Base-by-base conservation (phyloP, 2,329 filamentous ascomycete genomes). In the Epicoccum nigrum region DNA sequence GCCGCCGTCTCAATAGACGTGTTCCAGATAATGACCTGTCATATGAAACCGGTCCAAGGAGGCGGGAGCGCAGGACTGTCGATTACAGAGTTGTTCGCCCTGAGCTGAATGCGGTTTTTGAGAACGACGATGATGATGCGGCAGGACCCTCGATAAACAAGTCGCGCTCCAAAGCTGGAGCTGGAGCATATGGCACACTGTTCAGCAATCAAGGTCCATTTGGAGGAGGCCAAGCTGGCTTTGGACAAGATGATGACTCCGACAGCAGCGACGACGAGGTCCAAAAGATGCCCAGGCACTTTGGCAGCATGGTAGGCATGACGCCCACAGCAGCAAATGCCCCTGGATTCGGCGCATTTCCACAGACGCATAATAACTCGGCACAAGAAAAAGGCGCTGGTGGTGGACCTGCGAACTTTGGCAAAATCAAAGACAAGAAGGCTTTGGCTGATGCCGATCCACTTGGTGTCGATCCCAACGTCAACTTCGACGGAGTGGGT, bases 211-310 rank as follows among this genome's bases (percentile, higher is more conserved):
- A 88, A 68, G 94, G 94, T 7, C 94, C 94, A 2, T 97, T 99
- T 73, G 94, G 92, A 51, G 92, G 94, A 33, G 89, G 89, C 34
- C 90, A 90, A 28, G 84, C 90, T 13, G 90, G 90, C 1, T 88
- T 87, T 48, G 88, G 84, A 11, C 89, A 89, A 17, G 84, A 85
- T 54, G 89, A 86, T 7, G 94, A 97, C 65, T 96, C 93, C 5
- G 94, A 99, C 70, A 97, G 92, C 72, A 99, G 94, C 70, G 94
- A 99, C 64, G 94, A 99, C 61, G 94, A 99, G 67, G 85, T 85
- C 58, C 85, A 86, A 58, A 83, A 88, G 53, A 83, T 81, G 64
- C 68, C 72, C 41, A 81, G 73, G 72, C 76, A 54, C 19, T 57
- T 80, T 41, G 80, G 78, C 37, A 89, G 87, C 37, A 83, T 86